phyloP scores from a whole-genome alignment of 1,284 basidiomycete genomes.

The Amylostereum areolatum region DNA sequence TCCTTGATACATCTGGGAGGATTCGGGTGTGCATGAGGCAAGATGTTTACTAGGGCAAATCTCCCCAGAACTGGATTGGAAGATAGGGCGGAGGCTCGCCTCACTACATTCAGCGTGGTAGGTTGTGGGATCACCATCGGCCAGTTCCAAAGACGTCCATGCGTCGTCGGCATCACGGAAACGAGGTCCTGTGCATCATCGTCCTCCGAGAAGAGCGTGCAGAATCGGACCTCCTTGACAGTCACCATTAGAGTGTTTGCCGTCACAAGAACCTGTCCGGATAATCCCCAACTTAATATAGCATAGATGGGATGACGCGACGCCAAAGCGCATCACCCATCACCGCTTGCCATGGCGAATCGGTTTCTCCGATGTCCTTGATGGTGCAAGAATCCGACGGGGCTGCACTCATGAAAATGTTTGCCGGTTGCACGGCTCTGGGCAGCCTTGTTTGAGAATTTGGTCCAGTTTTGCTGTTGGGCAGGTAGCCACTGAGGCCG shows the following conservation, averaged over 20 bases:
- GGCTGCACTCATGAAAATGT: conserved; percentile 25
- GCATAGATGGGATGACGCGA: conserved; percentile 24
- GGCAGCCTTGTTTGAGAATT: conserved; percentile 21
- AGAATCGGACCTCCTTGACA: conserved; percentile 13
- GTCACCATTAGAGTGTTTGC: conserved; percentile 9
- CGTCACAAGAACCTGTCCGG: conserved; percentile 11
- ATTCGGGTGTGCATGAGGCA: conserved; percentile 25
- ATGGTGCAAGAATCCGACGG: background rate
- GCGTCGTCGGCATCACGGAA: too few relatives aligned
- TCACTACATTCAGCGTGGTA: background rate
- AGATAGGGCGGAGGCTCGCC: conserved; percentile 3
- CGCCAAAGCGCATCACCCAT: conserved; percentile 20
- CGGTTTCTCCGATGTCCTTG: background rate
- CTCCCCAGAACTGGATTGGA: conserved; percentile 25
- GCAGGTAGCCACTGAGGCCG: conserved; percentile 33
- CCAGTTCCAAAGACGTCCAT: background rate
- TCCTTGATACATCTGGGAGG: conserved; percentile 27
- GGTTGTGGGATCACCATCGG: background rate
- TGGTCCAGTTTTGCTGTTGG: conserved; percentile 25
- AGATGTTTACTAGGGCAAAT: conserved; percentile 24
- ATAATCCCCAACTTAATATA: conserved; percentile 17
- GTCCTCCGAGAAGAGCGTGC: background rate
- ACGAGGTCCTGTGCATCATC: background rate
- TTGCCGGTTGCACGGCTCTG: conserved; percentile 23
- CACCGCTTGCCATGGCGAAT: background rate